Evolutionary conservation across 2,329 filamentous ascomycete genomes (phyloP).

Genomic region (Apiospora kogelbergensis): DNA sequence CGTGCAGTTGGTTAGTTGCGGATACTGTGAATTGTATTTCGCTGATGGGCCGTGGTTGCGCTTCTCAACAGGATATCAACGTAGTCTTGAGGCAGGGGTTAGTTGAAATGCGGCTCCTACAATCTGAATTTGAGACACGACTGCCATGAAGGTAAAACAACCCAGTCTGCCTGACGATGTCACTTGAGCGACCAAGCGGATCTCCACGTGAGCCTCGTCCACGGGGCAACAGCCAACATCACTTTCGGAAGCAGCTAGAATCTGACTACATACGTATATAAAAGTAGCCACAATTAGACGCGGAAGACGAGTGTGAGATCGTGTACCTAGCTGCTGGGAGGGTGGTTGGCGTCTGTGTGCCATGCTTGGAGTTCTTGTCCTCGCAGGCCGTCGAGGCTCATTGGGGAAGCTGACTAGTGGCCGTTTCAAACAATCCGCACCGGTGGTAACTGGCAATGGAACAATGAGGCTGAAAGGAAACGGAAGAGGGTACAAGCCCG

Average conservation of each 20-base stretch:
- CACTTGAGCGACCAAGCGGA: slow-evolving; percentile 4
- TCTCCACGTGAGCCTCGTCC: slow-evolving; percentile 1
- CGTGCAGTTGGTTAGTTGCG: neutral
- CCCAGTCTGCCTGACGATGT: slow-evolving; percentile 1
- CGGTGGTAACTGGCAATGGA: neutral
- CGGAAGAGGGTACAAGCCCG: neutral
- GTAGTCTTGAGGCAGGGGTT: neutral
- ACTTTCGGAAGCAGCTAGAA: slow-evolving; percentile 1
- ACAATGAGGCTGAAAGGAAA: slow-evolving; percentile 6
- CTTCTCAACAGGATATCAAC: slow-evolving; percentile 4
- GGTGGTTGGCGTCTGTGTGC: slow-evolving; percentile 4
- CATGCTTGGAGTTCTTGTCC: neutral
- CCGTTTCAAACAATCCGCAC: neutral
- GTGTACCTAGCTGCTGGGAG: neutral
- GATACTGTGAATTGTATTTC: slow-evolving; percentile 2
- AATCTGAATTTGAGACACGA: slow-evolving; percentile 10
- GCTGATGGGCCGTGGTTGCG: neutral
- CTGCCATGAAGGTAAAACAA: slow-evolving; percentile 9
- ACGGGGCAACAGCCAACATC: slow-evolving; percentile 7
- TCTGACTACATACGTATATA: neutral
- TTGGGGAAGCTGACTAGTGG: slow-evolving; percentile 1
- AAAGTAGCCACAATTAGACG: slow-evolving; percentile 4
- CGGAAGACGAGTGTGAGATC: neutral
- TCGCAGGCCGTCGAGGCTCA: neutral
- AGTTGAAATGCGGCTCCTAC: slow-evolving; percentile 6